Evolutionary conservation across 768 basidiomycete species (phyloP).

Genomic region (Tricholoma hemisulphureum): DNA sequence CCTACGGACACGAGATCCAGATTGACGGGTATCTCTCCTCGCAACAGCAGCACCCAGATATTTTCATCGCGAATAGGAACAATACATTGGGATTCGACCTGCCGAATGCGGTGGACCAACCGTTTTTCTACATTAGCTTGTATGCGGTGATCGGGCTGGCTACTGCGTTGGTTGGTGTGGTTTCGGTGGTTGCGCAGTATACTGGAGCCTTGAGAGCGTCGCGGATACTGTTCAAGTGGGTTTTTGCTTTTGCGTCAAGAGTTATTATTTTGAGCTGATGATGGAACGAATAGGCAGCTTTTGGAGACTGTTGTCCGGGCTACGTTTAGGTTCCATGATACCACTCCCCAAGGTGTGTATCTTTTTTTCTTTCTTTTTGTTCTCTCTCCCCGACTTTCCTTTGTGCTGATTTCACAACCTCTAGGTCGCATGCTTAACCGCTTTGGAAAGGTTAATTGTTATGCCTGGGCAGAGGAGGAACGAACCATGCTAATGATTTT

Average conservation of each 20-base stretch:
- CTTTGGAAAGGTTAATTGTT: slow-evolving; percentile 60
- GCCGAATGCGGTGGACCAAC: slow-evolving; percentile 57
- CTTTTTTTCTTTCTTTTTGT: background rate
- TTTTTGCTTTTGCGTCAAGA: background rate
- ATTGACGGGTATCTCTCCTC: slow-evolving; percentile 32
- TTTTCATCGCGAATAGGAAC: slow-evolving; percentile 17
- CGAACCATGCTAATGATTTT: background rate
- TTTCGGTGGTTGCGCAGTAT: slow-evolving; percentile 53
- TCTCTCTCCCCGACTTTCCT: too few species aligned
- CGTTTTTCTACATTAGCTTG: slow-evolving; percentile 69
- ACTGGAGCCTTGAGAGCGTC: slow-evolving; percentile 57
- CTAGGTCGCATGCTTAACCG: slow-evolving; percentile 82
- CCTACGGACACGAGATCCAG: slow-evolving; percentile 37
- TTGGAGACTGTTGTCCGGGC: slow-evolving; percentile 72
- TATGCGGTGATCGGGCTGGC: slow-evolving; percentile 61
- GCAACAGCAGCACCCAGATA: slow-evolving; percentile 28
- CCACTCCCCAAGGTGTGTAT: slow-evolving; percentile 67
- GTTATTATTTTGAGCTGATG: slow-evolving; percentile 32
- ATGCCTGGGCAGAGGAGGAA: background rate
- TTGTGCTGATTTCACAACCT: background rate
- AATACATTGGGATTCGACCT: slow-evolving; percentile 31
- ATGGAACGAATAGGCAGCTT: slow-evolving; percentile 46
- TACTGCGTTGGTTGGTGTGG: slow-evolving; percentile 45
- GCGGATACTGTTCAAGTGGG: slow-evolving; percentile 41
- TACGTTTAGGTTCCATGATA: slow-evolving; percentile 84